Evolutionary conservation across 31 red algal genomes (phyloP).

Genomic region (Odonthalia washingtoniensis): DNA sequence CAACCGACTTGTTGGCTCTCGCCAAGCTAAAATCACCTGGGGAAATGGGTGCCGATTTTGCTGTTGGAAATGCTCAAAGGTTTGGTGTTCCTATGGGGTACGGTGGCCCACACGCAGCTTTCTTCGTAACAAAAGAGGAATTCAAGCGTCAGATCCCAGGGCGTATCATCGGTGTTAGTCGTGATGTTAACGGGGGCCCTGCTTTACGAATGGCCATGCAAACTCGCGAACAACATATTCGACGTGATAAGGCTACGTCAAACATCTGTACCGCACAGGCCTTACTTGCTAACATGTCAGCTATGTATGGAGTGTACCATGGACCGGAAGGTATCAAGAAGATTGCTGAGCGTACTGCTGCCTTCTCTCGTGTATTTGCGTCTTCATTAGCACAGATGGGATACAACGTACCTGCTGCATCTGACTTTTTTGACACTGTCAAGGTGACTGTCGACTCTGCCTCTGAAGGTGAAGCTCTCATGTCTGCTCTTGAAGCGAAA

Average conservation of each 20-base stretch:
- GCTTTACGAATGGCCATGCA: slow-evolving; percentile 99
- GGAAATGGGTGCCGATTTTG: slow-evolving; percentile 96
- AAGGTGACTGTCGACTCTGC: slow-evolving; percentile 58
- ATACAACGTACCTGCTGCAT: slow-evolving; percentile 53
- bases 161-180: slow-evolving; percentile 96
- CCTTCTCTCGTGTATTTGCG: slow-evolving; percentile 80
- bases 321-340: slow-evolving; percentile 95
- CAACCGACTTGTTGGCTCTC: slow-evolving; percentile 89
- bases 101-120: slow-evolving; percentile 98
- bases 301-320: slow-evolving; percentile 99
- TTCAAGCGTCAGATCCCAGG: slow-evolving; percentile 98
- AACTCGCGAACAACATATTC: slow-evolving; percentile 99
- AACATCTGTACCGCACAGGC: slow-evolving; percentile 99
- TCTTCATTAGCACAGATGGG: slow-evolving; percentile 53
- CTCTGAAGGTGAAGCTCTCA: slow-evolving; percentile 56
- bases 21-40: slow-evolving; percentile 92
- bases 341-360: slow-evolving; percentile 85
- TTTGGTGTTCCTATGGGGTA: slow-evolving; percentile 99
- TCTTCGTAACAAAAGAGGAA: slow-evolving; percentile 92
- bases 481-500: slow-evolving; percentile 40
- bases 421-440: slow-evolving; percentile 93
- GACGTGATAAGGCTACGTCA: slow-evolving; percentile 98
- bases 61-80: slow-evolving; percentile 92
- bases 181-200: slow-evolving; percentile 85
- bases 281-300: slow-evolving; percentile 98